Conservation (phyloP, 495 filamentous ascomycete genomes). For the Hypomontagnella submonticulosa region DNA sequence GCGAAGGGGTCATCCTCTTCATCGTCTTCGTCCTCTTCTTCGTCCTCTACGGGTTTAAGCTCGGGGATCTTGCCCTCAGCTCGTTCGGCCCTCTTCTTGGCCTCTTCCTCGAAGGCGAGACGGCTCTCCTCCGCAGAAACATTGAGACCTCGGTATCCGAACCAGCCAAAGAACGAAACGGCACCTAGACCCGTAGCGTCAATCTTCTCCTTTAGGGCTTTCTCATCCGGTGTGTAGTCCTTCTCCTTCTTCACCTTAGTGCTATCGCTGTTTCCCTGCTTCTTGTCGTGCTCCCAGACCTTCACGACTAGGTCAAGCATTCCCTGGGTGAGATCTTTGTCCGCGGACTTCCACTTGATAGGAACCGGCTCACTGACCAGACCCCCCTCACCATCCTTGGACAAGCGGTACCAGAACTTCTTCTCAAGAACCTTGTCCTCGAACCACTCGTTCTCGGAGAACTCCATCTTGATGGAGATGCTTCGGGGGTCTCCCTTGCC, state of each 20-base stretch:
- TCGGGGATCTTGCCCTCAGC: constrained; percentile 65
- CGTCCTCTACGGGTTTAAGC: constrained; percentile 59
- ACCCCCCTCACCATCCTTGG: constrained; percentile 72
- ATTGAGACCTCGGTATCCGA: constrained; percentile 75
- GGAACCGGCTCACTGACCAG: constrained; percentile 85
- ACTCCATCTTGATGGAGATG: constrained; percentile 69
- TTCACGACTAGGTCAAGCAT: constrained; percentile 75
- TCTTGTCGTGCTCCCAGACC: constrained; percentile 71
- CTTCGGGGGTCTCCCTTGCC: constrained; percentile 71
- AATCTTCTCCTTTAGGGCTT: constrained; percentile 63
- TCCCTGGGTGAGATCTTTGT: constrained; percentile 82
- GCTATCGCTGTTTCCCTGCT: constrained; percentile 46
- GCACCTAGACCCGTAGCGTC: constrained; percentile 66
- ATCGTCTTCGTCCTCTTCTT: constrained; percentile 64
- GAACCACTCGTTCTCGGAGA: constrained; percentile 78
- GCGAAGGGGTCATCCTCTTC: constrained; percentile 63
- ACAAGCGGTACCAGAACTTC: constrained; percentile 83
- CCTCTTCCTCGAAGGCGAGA: constrained; percentile 66
- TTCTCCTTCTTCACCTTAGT: constrained; percentile 60
- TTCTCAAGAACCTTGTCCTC: constrained; percentile 81
- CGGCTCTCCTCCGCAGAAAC: constrained; percentile 76
- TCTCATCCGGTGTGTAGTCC: constrained; percentile 61
- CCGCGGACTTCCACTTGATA: constrained; percentile 85
- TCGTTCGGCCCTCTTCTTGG: constrained; percentile 66
- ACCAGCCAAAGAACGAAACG: constrained; percentile 87